phyloP scores from a whole-genome alignment of 192 early-diverging fungal species.

The Entomortierella beljakovae region DNA sequence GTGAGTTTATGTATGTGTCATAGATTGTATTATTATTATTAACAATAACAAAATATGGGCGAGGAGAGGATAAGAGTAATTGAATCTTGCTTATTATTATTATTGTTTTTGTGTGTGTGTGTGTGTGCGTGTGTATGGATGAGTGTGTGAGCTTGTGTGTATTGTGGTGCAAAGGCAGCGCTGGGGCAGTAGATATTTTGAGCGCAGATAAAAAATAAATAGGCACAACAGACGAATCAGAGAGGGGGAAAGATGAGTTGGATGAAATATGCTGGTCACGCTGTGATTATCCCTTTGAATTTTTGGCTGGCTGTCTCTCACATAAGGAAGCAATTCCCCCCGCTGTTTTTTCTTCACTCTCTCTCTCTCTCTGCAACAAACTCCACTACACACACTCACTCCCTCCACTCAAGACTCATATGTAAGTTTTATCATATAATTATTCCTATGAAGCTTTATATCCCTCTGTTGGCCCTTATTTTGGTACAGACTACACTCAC shows the following conservation, averaged over 20 bases:
- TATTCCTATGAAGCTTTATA: neutral
- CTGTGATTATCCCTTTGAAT: neutral
- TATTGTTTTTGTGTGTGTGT: slow-evolving; percentile 15
- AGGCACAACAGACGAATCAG: neutral
- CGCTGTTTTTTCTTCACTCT: slow-evolving; percentile 36
- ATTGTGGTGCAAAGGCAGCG: too few relatives aligned
- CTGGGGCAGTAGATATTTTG: too few relatives aligned
- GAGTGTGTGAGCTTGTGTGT: slow-evolving; percentile 4
- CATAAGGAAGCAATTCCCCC: slow-evolving; percentile 33
- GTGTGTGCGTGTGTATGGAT: slow-evolving; percentile 4
- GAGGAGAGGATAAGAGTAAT: too few relatives aligned
- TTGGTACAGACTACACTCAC: neutral
- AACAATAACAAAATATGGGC: too few relatives aligned
- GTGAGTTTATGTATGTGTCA: too few relatives aligned
- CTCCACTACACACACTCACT: neutral
- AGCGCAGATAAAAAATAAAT: too few relatives aligned
- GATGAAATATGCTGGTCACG: slow-evolving; percentile 7
- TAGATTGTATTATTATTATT: too few relatives aligned
- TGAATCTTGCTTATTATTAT: too few relatives aligned
- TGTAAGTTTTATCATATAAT: slow-evolving; percentile 6
- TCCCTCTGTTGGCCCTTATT: neutral
- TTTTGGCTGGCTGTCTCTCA: slow-evolving; percentile 10
- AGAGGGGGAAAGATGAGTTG: neutral
- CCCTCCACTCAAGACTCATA: slow-evolving; percentile 5
- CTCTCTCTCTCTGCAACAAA: slow-evolving; percentile 15